Base-by-base conservation (phyloP, 2,329 filamentous ascomycete species). In the Penicillium sp. region DNA sequence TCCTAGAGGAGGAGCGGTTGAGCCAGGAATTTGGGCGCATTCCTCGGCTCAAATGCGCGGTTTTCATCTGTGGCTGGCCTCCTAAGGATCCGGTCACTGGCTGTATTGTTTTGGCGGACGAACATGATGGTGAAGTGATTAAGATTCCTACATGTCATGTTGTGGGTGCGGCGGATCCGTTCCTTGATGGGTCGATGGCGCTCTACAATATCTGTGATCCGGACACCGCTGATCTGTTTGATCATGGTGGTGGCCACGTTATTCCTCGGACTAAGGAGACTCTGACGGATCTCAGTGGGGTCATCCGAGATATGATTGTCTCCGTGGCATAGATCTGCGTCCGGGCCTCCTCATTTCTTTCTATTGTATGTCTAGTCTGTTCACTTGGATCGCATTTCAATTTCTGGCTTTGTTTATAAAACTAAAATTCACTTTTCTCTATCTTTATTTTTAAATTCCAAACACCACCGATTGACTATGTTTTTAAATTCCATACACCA, bases 231-330 rank as follows among this genome's bases (percentile, higher is more conserved):
- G 71, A 72, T 46, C 63, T 80, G 5, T 79, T 79, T 33, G 78
- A 80, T 48, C 76, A 79, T 50, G 77, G 74, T 0, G 75, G 76
- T 31, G 78, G 78, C 0, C 78, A 80, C 60, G 72, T 72, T 2
- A 64, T 80, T 9, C 78, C 78, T 7, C 65, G 72, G 4, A 54
- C 33, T 27, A 56, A 66, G 43, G 64, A 68, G 24, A 74, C 71
- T 1, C 61, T 76, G 9, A 61, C 62, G 11, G 74, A 78, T 49
- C 65, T 77, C 14, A 64, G 66, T 8, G 63, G 67, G 10, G 60
- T 67, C 24, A 62, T 73, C 9, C 56, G 57, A 33, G 59, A 63
- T 16, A 60, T 62, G 57, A 61, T 64, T 31, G 42, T 54, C 16
- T 60, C 52, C 7, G 48, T 58, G 11, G 44, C 13, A 49, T 53